Conservation (phyloP, 164 flowering plant species). For the Santalum album region DNA sequence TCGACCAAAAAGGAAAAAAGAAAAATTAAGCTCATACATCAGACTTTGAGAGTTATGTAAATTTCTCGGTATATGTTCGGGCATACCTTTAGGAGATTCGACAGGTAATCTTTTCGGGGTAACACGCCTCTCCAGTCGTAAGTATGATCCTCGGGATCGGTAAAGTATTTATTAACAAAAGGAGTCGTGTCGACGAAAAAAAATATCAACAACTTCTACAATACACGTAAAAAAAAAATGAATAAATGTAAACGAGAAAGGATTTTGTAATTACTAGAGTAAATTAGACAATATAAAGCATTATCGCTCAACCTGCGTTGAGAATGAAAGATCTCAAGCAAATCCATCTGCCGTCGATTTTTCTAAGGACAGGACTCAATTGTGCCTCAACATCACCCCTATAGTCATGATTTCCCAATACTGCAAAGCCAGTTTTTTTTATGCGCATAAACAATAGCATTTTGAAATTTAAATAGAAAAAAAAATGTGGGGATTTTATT, state of each 20-base stretch:
- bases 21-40: no score
- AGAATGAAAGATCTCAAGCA: conserved; percentile 71
- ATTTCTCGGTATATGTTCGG: no score
- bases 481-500: no score
- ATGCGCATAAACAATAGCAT: no score
- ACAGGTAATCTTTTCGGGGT: conserved; percentile 31
- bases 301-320: conserved; percentile 48
- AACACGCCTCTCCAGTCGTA: conserved; percentile 49
- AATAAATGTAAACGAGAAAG: no score
- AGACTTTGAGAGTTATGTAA: no score
- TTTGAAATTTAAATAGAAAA: no score
- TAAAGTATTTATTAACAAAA: conserved; percentile 38
- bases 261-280: no score
- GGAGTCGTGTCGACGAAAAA: conserved; percentile 58
- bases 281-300: no score
- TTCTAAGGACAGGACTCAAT: conserved; percentile 50
- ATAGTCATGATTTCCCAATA: conserved; percentile 92
- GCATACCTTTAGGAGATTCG: conserved; percentile 31
- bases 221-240: neutral
- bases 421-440: no score
- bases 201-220: conserved; percentile 39
- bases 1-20: no score
- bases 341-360: conserved; percentile 65
- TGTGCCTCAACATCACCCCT: conserved; percentile 83
- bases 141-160: conserved; percentile 17